Base-by-base conservation (phyloP, 1,139 yeast species). In the Tardiomyces digboiensis region DNA sequence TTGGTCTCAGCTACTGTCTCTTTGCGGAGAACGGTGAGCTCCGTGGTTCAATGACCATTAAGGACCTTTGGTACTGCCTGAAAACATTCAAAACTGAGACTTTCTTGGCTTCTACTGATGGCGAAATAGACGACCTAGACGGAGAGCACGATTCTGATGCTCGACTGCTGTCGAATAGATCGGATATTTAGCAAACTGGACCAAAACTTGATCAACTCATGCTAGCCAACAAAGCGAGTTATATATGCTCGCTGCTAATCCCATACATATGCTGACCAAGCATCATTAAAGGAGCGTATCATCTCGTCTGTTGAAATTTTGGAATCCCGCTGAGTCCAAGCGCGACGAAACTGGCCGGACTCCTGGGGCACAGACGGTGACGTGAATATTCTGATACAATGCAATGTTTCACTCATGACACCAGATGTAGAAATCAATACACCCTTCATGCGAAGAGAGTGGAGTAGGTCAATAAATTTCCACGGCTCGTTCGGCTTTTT, bases 11-110 rank as follows among this genome's bases (percentile, higher is more conserved):
- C 21, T 66, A 62, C 46, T 64, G 71, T 23, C 54, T 71, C 19
- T 64, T 72, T 2, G 71, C 70, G 47, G 67, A 71, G 21, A 62
- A 67, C 40, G 84, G 82, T 1, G 40, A 50, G 1, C 58, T 80
- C 36, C 68, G 67, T 21, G 94, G 94, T 0, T 53, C 81, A n/a
- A 64, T 84, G 1, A 82, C 93, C 0, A 70, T 81, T 52, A 81
- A 82, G 53, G 91, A 83, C 23, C 23, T 26, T 44, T 19, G 40
- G 29, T 7, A 16, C 12, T 22, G 19, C 18, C 22, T 41, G 3
- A 1, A 16, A 16, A 7, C 18, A 6, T 19, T 16, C 18, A 19
- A 41, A 21, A n/a, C n/a, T n/a, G n/a, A n/a, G n/a, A n/a, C n/a
- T n/a, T n/a, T n/a, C n/a, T n/a, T n/a, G n/a, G n/a, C n/a, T n/a